Conservation (phyloP, 495 filamentous ascomycete genomes). For the Parachaetomium inaequale region DNA sequence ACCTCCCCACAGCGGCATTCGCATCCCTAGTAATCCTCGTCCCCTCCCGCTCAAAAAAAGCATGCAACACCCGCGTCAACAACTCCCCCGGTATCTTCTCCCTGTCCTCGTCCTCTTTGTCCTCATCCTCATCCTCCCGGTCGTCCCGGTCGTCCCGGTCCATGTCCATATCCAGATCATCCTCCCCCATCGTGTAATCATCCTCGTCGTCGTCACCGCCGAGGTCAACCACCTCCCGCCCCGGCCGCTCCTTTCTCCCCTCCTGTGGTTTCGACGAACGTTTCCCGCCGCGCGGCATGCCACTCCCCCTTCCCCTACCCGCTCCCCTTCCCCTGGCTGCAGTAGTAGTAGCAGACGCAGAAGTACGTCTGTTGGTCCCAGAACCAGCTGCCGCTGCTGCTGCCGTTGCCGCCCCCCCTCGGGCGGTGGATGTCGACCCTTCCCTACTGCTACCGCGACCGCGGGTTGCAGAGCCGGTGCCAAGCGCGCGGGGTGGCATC, state of each 20-base stretch:
- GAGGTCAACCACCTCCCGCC: neutral
- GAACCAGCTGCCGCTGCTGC: neutral
- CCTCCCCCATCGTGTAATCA: constrained; percentile 23
- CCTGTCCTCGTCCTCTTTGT: constrained; percentile 33
- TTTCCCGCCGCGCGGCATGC: neutral
- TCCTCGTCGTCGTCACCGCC: neutral
- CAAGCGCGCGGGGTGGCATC: constrained; percentile 23
- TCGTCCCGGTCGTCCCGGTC: constrained; percentile 4
- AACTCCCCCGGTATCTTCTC: constrained; percentile 67
- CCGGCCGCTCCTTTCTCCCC: neutral
- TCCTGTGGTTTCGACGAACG: neutral
- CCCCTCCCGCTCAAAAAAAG: constrained; percentile 65
- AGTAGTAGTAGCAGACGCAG: neutral
- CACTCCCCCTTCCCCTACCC: neutral
- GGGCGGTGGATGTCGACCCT: neutral
- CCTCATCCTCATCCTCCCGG: constrained; percentile 24
- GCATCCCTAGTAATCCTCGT: constrained; percentile 79
- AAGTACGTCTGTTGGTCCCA: neutral
- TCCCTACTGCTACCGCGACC: neutral
- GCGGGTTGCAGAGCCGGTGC: constrained; percentile 1
- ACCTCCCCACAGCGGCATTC: constrained; percentile 72
- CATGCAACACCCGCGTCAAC: constrained; percentile 69
- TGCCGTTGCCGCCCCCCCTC: no score
- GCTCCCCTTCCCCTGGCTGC: no score
- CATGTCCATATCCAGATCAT: constrained; percentile 18